Conservation (phyloP, 352 stramenopile genomes). For the Pythium aphanidermatum region DNA sequence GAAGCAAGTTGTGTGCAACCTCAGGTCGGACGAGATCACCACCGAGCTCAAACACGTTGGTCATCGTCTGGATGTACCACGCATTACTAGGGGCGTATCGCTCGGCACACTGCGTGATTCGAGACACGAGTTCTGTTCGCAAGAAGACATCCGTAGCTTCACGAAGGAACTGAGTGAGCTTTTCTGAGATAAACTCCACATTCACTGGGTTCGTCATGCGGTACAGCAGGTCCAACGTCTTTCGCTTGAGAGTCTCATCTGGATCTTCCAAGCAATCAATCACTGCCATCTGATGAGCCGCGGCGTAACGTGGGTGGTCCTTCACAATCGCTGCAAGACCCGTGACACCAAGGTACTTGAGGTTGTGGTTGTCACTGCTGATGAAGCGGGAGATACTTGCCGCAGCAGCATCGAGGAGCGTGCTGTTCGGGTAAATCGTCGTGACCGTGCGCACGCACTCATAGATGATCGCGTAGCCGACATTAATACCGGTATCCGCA, state of each 20-base stretch:
- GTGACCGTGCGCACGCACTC: constrained; percentile 98
- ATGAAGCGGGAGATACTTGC: constrained; percentile 94
- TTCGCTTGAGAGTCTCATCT: constrained; percentile 99
- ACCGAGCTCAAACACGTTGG: constrained; percentile 93
- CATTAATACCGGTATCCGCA: constrained; percentile 99
- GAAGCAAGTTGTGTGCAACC: constrained; percentile 97
- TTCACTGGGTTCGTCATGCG: constrained; percentile 99
- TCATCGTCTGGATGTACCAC: constrained; percentile 99
- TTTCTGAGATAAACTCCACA: constrained; percentile 99
- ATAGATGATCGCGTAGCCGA: constrained; percentile 99
- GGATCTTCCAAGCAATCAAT: constrained; percentile 99
- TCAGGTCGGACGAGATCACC: constrained; percentile 97
- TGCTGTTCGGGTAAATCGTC: constrained; percentile 99
- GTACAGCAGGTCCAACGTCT: constrained; percentile 96
- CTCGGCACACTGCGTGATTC: constrained; percentile 98
- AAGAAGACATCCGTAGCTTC: constrained; percentile 97
- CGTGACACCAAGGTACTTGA: constrained; percentile 99
- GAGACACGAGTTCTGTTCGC: constrained; percentile 94
- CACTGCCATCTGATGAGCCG: constrained; percentile 99
- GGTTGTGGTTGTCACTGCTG: constrained; percentile 94
- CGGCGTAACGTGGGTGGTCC: constrained; percentile 94
- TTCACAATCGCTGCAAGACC: constrained; percentile 98
- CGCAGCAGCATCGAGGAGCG: constrained; percentile 92
- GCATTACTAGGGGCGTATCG: constrained; percentile 95
- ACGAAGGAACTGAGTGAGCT: constrained; percentile 95